Conservation (phyloP, 2,329 filamentous ascomycete genomes). For the Thelonectria olida region DNA sequence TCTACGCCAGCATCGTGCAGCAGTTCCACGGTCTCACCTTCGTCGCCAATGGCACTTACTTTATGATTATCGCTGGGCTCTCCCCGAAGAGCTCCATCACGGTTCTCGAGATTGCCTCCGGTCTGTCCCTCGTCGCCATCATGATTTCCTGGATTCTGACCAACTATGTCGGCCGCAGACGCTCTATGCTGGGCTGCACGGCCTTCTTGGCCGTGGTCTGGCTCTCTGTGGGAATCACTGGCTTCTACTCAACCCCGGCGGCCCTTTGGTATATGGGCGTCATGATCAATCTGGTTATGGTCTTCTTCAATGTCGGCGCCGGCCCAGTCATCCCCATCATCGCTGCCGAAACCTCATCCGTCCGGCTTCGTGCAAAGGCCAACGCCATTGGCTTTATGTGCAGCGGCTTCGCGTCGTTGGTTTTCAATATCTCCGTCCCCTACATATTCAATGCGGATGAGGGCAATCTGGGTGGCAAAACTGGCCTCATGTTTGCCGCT, state of each 20-base stretch:
- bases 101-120: no score
- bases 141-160: no score
- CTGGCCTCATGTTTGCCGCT: conserved; percentile 4
- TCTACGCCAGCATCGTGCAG: not conserved
- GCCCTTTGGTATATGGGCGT: not conserved
- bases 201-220: conserved; percentile 2
- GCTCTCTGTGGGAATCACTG: not conserved
- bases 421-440: conserved; percentile 10
- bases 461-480: conserved; percentile 7
- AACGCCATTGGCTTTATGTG: conserved; percentile 6
- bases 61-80: conserved; percentile 12
- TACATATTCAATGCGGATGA: conserved; percentile 17
- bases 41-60: conserved; percentile 9
- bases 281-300: not conserved
- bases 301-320: not conserved
- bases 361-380: conserved; percentile 1
- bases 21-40: conserved; percentile 2
- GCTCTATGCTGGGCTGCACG: not conserved
- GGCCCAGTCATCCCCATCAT: conserved; percentile 1
- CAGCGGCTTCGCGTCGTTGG: not conserved
- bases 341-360: not conserved
- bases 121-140: no score
- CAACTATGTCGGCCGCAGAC: not conserved
- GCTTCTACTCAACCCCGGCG: not conserved
- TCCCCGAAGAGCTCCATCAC: no score